Conservation (phyloP, 805 yeast species). For the Zygosaccharomyces lentus region DNA sequence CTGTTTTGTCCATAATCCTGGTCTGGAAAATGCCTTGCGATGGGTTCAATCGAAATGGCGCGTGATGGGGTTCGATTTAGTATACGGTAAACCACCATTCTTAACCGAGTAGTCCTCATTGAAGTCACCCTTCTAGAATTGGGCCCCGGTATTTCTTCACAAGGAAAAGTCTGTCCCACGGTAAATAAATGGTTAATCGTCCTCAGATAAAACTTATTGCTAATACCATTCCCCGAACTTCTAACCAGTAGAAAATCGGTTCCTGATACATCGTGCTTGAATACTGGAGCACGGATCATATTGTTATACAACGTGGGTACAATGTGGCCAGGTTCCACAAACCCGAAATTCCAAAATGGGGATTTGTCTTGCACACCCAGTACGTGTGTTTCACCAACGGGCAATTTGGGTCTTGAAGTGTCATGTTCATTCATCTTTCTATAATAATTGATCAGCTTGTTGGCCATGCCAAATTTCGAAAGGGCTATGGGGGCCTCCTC, state of each 20-base stretch:
- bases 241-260: slow-evolving; percentile 82
- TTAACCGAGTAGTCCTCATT: slow-evolving; percentile 82
- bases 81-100: slow-evolving; percentile 89
- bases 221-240: slow-evolving; percentile 75
- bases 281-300: slow-evolving; percentile 88
- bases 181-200: slow-evolving; percentile 69
- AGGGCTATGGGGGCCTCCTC: slow-evolving; percentile 83
- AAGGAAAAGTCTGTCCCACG: slow-evolving; percentile 91
- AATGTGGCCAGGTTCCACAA: slow-evolving; percentile 88
- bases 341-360: slow-evolving; percentile 98
- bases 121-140: slow-evolving; percentile 94
- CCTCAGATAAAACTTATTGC: slow-evolving; percentile 65
- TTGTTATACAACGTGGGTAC: slow-evolving; percentile 93
- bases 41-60: slow-evolving; percentile 78
- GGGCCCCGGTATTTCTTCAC: slow-evolving; percentile 94
- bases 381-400: slow-evolving; percentile 92
- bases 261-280: slow-evolving; percentile 69
- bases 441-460: slow-evolving; percentile 87
- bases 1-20: slow-evolving; percentile 97
- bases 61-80: slow-evolving; percentile 69
- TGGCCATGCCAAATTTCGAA: slow-evolving; percentile 93
- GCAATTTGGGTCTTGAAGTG: slow-evolving; percentile 76
- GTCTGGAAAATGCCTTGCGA: slow-evolving; percentile 90
- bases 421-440: slow-evolving; percentile 81
- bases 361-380: slow-evolving; percentile 94